These are phyloP conservation scores for Phytophthora vignae DNA, from an alignment of 352 stramenopile genomes.

Conservation along the genomic window DNA sequence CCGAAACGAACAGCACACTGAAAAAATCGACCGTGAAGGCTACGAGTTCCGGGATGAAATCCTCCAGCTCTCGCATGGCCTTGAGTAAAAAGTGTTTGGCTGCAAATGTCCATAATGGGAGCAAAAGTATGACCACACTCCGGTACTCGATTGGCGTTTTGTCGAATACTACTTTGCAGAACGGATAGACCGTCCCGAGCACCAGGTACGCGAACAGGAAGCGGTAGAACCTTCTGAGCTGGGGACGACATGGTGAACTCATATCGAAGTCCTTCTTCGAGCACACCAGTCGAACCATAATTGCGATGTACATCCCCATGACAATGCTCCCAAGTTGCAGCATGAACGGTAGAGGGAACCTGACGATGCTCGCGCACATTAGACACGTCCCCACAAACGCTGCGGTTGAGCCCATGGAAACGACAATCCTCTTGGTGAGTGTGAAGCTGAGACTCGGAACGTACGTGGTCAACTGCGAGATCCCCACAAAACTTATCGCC, in stretches of 20 bases:
- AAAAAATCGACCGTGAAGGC: conserved; percentile 31
- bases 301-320: neutral
- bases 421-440: neutral
- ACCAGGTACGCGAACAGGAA: conserved; percentile 16
- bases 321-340: neutral
- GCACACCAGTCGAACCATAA: neutral
- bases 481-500: conserved; percentile 12
- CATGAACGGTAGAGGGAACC: conserved; percentile 2
- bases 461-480: conserved; percentile 8
- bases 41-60: conserved; percentile 25
- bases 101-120: conserved; percentile 18
- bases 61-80: conserved; percentile 13
- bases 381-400: neutral
- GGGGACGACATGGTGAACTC: neutral
- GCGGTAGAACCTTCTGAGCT: conserved; percentile 8
- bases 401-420: neutral
- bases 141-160: conserved; percentile 3
- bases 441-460: conserved; percentile 1
- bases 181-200: conserved; percentile 8
- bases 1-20: conserved; percentile 18
- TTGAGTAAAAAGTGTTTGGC: conserved; percentile 19
- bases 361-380: neutral
- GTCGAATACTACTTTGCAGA: conserved; percentile 19
- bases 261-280: conserved; percentile 1
- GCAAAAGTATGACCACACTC: conserved; percentile 7